These are phyloP conservation scores for Russula griseocarnosa DNA, from an alignment of 768 basidiomycete genomes.

Conservation along the genomic window DNA sequence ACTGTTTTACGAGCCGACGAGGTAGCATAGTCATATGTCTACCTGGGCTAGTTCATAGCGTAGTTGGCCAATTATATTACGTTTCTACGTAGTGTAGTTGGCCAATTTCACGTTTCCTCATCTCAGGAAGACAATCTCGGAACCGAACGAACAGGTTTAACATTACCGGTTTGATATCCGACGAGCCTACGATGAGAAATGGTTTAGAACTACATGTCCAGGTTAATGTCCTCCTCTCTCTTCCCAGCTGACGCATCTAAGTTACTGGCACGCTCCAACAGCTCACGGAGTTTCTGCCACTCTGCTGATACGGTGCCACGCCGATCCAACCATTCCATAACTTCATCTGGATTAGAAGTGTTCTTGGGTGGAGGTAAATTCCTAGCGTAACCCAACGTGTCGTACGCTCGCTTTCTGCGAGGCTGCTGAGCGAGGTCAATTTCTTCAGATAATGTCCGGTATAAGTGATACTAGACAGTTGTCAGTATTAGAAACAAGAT, in stretches of 20 bases:
- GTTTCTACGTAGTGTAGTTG: too few relatives aligned
- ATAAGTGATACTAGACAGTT: slow-evolving; percentile 55
- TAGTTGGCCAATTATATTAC: too few relatives aligned
- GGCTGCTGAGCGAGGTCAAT: slow-evolving; percentile 49
- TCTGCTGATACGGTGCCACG: slow-evolving; percentile 61
- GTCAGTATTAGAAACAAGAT: not conserved
- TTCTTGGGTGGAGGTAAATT: slow-evolving; percentile 61
- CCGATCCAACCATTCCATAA: slow-evolving; percentile 78
- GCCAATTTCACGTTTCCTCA: too few relatives aligned
- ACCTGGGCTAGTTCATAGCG: too few relatives aligned
- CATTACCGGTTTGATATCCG: not conserved
- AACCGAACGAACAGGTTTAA: too few relatives aligned
- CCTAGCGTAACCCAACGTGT: slow-evolving; percentile 51
- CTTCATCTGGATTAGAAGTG: slow-evolving; percentile 65
- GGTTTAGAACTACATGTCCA: not conserved
- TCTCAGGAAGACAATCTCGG: too few relatives aligned
- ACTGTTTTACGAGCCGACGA: too few relatives aligned
- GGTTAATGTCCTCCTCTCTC: slow-evolving; percentile 40
- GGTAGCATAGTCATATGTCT: too few relatives aligned
- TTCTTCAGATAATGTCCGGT: slow-evolving; percentile 53
- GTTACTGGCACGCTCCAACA: slow-evolving; percentile 71
- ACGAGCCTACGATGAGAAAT: not conserved
- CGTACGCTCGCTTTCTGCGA: slow-evolving; percentile 44
- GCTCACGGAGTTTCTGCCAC: slow-evolving; percentile 63
- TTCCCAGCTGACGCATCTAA: slow-evolving; percentile 51